Evolutionary conservation across 2,329 filamentous ascomycete species (phyloP).

Genomic region (Ceratocystis eucalypticola): DNA sequence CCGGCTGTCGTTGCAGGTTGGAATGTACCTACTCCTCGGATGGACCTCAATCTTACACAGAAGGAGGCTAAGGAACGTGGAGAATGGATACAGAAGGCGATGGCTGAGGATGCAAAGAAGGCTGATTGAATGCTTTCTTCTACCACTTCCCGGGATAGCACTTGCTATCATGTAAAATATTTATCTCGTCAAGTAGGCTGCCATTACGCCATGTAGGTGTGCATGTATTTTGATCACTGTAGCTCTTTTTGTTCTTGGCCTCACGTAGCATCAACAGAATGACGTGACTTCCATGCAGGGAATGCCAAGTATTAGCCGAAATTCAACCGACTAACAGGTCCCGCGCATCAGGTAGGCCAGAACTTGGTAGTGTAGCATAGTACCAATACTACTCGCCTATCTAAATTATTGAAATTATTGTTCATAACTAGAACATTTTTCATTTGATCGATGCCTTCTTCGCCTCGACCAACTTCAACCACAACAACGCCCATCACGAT

Average conservation of each 20-base stretch:
- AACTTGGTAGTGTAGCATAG: not conserved
- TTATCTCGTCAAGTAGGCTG: too few relatives aligned
- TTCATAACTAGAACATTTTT: slow-evolving; percentile 4
- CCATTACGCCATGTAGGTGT: not conserved
- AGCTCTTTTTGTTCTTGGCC: not conserved
- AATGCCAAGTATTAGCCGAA: not conserved
- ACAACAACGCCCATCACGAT: too few relatives aligned
- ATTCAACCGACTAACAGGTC: not conserved
- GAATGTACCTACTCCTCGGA: slow-evolving; percentile 55
- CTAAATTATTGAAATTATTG: not conserved
- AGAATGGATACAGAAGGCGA: slow-evolving; percentile 54
- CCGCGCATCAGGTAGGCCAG: not conserved
- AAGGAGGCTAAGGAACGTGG: slow-evolving; percentile 40
- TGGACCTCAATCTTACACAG: slow-evolving; percentile 32
- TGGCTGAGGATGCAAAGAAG: slow-evolving; percentile 52
- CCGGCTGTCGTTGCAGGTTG: slow-evolving; percentile 63
- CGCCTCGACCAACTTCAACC: not conserved
- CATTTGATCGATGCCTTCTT: not conserved
- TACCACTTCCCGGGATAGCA: not conserved
- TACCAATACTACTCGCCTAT: not conserved
- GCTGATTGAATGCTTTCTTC: slow-evolving; percentile 11
- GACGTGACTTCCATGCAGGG: not conserved
- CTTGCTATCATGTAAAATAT: not conserved
- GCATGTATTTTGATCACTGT: not conserved
- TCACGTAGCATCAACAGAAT: not conserved